Percentiles rank a stretch among this genome's conserved stretches.
Conservation (phyloP, 2,329 filamentous ascomycete species). For the Paracoccidioides brasiliensis region DNA sequence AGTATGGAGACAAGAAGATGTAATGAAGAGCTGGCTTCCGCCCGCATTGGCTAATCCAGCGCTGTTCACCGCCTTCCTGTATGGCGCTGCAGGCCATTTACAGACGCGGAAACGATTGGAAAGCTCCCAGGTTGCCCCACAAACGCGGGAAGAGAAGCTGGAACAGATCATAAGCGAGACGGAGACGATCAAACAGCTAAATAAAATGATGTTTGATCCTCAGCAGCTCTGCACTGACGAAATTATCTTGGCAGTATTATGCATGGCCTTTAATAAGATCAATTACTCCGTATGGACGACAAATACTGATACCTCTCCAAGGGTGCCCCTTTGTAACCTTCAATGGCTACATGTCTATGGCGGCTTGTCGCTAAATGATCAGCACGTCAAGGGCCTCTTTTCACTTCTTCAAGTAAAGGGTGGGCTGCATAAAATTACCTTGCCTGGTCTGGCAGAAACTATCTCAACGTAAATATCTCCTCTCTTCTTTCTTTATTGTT, state of each 20-base stretch:
- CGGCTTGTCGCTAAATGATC: slow-evolving; percentile 14
- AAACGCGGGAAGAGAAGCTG: slow-evolving; percentile 11
- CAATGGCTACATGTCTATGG: slow-evolving; percentile 18
- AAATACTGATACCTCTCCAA: slow-evolving; percentile 11
- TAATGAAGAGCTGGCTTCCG: slow-evolving; percentile 10
- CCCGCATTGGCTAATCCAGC: slow-evolving; percentile 10
- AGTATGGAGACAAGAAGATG: slow-evolving; percentile 9
- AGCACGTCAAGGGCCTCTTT: slow-evolving; percentile 17
- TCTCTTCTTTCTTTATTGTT: not conserved
- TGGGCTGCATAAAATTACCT: slow-evolving; percentile 23
- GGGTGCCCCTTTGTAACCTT: slow-evolving; percentile 16
- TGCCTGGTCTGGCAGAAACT: slow-evolving; percentile 25
- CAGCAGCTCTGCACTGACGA: slow-evolving; percentile 15
- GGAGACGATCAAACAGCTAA: slow-evolving; percentile 17
- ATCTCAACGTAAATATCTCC: slow-evolving; percentile 26
- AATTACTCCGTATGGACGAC: slow-evolving; percentile 11
- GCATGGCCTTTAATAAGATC: slow-evolving; percentile 17
- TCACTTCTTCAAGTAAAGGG: slow-evolving; percentile 23
- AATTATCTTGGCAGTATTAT: slow-evolving; percentile 17
- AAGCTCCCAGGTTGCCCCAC: slow-evolving; percentile 5
- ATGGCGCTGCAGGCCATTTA: slow-evolving; percentile 12
- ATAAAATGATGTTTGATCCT: slow-evolving; percentile 15
- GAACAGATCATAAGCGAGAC: slow-evolving; percentile 13
- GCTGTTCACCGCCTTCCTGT: slow-evolving; percentile 11
- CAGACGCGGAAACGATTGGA: slow-evolving; percentile 11